These are phyloP conservation scores for Acanthamoeba healyi DNA, from an alignment of 208 protist genomes.

Conservation along the genomic window DNA sequence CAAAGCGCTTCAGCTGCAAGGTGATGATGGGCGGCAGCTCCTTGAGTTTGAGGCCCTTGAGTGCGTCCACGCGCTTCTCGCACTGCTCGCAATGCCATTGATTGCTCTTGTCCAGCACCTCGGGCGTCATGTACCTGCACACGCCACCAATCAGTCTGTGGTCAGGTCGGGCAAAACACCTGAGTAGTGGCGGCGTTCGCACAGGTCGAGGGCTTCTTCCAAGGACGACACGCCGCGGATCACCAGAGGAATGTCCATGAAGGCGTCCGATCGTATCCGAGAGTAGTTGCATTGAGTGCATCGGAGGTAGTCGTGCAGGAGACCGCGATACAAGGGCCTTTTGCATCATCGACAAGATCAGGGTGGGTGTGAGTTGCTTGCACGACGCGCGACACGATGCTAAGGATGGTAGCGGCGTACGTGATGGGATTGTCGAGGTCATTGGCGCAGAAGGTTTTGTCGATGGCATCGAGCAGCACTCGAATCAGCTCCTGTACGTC, in stretches of 20 bases:
- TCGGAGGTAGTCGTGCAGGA: conserved; percentile 64
- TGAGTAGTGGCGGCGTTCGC: too few relatives aligned
- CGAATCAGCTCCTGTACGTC: conserved; percentile 85
- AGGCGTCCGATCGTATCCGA: conserved; percentile 18
- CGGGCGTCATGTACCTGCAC: conserved; percentile 61
- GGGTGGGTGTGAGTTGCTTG: too few relatives aligned
- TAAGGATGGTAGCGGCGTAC: conserved; percentile 1
- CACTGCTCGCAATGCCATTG: conserved; percentile 78
- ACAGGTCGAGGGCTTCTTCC: conserved; percentile 76
- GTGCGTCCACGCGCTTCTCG: conserved; percentile 75
- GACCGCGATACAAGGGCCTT: conserved; percentile 48
- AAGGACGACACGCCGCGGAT: conserved; percentile 67
- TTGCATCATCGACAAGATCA: conserved; percentile 14
- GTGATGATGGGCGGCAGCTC: conserved; percentile 83
- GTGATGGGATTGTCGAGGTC: conserved; percentile 43
- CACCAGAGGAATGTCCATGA: conserved; percentile 76
- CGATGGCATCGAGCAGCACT: conserved; percentile 84
- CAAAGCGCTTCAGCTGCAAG: conserved; percentile 86
- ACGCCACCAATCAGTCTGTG: neutral
- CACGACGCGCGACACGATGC: too few relatives aligned
- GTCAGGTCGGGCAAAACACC: neutral
- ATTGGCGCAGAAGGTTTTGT: conserved; percentile 75
- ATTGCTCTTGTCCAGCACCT: conserved; percentile 54
- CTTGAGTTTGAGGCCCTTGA: conserved; percentile 82
- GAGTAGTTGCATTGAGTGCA: conserved; percentile 73